phyloP scores from a whole-genome alignment of 768 basidiomycete species.

The Tylopilus subfusipes region DNA sequence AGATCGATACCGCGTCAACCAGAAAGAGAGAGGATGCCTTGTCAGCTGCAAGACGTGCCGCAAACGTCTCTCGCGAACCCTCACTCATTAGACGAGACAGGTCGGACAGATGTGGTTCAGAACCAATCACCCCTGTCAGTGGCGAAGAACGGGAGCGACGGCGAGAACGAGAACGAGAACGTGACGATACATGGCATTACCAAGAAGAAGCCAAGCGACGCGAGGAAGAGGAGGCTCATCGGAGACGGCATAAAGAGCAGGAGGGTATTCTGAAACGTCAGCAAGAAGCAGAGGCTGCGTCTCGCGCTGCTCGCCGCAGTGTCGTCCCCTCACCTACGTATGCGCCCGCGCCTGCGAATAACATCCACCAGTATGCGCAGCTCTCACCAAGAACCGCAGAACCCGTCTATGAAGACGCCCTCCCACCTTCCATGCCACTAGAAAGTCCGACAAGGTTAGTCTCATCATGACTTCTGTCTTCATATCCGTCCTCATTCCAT shows the following conservation, averaged over 20 bases:
- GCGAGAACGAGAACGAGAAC: slow-evolving; percentile 22
- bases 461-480: slow-evolving; percentile 35
- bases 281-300: slow-evolving; percentile 54
- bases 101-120: slow-evolving; percentile 23
- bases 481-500: slow-evolving; percentile 34
- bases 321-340: slow-evolving; percentile 27
- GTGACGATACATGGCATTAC: slow-evolving; percentile 34
- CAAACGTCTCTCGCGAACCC: slow-evolving; percentile 21
- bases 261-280: slow-evolving; percentile 57
- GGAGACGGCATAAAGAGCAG: slow-evolving; percentile 49
- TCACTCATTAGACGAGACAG: slow-evolving; percentile 24
- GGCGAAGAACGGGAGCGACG: slow-evolving; percentile 25
- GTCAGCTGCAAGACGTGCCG: slow-evolving; percentile 23
- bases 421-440: slow-evolving; percentile 51
- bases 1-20: slow-evolving; percentile 26
- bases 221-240: slow-evolving; percentile 46
- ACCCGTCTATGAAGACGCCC: slow-evolving; percentile 28
- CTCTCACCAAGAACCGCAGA: slow-evolving; percentile 30
- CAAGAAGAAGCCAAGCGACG: slow-evolving; percentile 44
- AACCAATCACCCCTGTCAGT: slow-evolving; percentile 27
- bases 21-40: slow-evolving; percentile 33
- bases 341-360: slow-evolving; percentile 29
- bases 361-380: slow-evolving; percentile 34
- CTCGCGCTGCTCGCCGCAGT: slow-evolving; percentile 41
- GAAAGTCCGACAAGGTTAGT: slow-evolving; percentile 60